A percentile compares a stretch with the other conserved stretches of the same genome.
Evolutionary conservation across 345 rosid species (phyloP).

Genomic region (Alliaria petiolata): DNA sequence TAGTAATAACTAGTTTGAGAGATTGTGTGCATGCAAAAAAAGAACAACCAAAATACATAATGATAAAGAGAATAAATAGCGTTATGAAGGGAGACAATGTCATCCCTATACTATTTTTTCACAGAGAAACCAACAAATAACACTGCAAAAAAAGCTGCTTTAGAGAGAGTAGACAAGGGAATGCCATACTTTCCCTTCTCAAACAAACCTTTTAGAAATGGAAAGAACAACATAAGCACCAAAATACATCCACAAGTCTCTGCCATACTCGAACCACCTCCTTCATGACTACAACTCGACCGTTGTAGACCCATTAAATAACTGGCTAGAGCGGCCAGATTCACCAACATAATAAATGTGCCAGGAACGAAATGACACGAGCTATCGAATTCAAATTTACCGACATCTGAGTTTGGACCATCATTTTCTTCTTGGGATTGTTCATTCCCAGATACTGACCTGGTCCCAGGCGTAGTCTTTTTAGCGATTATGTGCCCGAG

Average conservation of each 20-base stretch:
- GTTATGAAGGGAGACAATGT: too few species aligned
- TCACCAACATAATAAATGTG: slow-evolving; percentile 42
- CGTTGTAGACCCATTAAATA: slow-evolving; percentile 2
- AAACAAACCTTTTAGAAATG: slow-evolving; percentile 48
- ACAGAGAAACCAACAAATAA: slow-evolving; percentile 15
- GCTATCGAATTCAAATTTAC: slow-evolving; percentile 40
- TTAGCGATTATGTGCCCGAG: slow-evolving; percentile 43
- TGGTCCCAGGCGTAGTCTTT: slow-evolving; percentile 33
- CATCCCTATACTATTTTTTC: not conserved
- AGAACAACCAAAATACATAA: too few species aligned
- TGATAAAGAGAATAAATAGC: too few species aligned
- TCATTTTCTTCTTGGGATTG: not conserved
- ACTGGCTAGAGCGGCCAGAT: slow-evolving; percentile 28
- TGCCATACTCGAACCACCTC: slow-evolving; percentile 29
- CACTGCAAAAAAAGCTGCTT: slow-evolving; percentile 34
- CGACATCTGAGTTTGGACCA: not conserved
- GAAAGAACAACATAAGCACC: slow-evolving; percentile 40
- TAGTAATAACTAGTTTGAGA: too few species aligned
- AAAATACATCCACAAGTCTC: slow-evolving; percentile 39
- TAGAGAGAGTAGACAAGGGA: slow-evolving; percentile 43
- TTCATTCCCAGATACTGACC: too few species aligned
- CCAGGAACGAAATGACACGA: slow-evolving; percentile 50
- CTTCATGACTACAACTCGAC: not conserved
- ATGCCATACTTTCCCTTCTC: slow-evolving; percentile 55
- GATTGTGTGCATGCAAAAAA: too few species aligned